Evolutionary conservation across 345 rosid genomes (phyloP), one percentile per base, ranked within the genome.

Genomic region (Zanthoxylum bungeanum): DNA sequence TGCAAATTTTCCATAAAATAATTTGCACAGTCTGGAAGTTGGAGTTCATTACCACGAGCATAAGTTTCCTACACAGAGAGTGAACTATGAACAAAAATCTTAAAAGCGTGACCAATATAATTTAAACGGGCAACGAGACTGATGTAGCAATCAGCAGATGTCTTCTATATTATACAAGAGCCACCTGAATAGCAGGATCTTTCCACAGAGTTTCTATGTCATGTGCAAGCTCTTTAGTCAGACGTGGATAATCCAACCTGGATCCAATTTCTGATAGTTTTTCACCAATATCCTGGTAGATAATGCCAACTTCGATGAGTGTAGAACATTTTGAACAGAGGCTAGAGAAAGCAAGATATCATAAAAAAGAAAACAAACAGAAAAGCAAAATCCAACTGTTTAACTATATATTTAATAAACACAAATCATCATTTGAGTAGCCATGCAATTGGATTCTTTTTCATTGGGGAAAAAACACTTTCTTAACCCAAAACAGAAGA

Each of bases 1-100:
- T 83, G 83, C 85, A 93, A 84, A 75, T 89, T 93, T 74, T 91
- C 98, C 99, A 96, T 89, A 80, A 96, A 94, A 87, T 91, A 96
- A 52, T 76, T 75, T 1, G 91, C 79, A 82, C 98, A 96, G 71
- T 96, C 99, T 4, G 99, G 99, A 81, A 96, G 90, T 83, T 93
- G 98, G 79, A 96, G 89, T 81, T 90, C 93, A 71, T 82, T 85
- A 68, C 94, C 93, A 73, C 91, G 90, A 73, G 84, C 76, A 75
- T 85, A 90, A 33, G 98, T 89, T 84, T 96, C 94, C 99, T 96
- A 77, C 75, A 78, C 47, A 71, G 0, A 30, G 51, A 75, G 40
- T 33, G 31, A 79, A 61, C 42, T 60, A 69, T 57, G 60, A 16
- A 56, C 34, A 19, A 30, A 55, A 40, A 59, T 28, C 47, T 55